Percentiles rank a stretch among this genome's conserved stretches.
phyloP scores from a whole-genome alignment of 495 filamentous ascomycete species.

The Achaetomiella virescens region DNA sequence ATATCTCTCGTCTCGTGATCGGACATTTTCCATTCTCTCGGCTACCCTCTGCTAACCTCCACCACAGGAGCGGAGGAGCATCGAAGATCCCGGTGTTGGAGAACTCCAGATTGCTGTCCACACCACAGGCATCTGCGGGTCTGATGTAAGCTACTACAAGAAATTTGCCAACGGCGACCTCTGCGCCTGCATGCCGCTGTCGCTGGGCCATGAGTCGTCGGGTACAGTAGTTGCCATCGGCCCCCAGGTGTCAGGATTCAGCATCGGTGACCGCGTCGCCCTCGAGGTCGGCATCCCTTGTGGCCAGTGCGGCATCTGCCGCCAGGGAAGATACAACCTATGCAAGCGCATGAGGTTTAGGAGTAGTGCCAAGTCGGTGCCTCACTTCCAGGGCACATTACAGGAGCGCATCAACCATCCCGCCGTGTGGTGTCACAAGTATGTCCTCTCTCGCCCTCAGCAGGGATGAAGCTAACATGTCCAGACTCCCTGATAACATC shows the following conservation, averaged over 20 bases:
- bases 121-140: constrained; percentile 76
- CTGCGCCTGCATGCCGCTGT: constrained; percentile 63
- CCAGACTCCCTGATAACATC: constrained; percentile 61
- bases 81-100: constrained; percentile 40
- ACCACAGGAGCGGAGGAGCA: constrained; percentile 40
- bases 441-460: constrained; percentile 18
- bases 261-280: constrained; percentile 73
- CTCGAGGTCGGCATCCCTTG: constrained; percentile 84
- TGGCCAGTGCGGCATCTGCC: constrained; percentile 65
- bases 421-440: constrained; percentile 69
- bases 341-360: constrained; percentile 78
- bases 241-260: constrained; percentile 46
- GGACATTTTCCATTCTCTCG: constrained; percentile 14
- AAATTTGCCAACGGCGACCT: constrained; percentile 82
- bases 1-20: too few relatives aligned
- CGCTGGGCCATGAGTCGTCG: constrained; percentile 73
- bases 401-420: constrained; percentile 88
- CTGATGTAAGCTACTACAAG: constrained; percentile 79
- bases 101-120: constrained; percentile 71
- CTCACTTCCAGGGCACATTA: constrained; percentile 85
- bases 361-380: constrained; percentile 73
- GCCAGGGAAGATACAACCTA: constrained; percentile 78
- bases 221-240: constrained; percentile 63
- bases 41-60: constrained; percentile 11
- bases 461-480: constrained; percentile 14